These are phyloP conservation scores for Talaromyces amestolkiae DNA, from an alignment of 2,329 filamentous ascomycete species.

Conservation along the genomic window DNA sequence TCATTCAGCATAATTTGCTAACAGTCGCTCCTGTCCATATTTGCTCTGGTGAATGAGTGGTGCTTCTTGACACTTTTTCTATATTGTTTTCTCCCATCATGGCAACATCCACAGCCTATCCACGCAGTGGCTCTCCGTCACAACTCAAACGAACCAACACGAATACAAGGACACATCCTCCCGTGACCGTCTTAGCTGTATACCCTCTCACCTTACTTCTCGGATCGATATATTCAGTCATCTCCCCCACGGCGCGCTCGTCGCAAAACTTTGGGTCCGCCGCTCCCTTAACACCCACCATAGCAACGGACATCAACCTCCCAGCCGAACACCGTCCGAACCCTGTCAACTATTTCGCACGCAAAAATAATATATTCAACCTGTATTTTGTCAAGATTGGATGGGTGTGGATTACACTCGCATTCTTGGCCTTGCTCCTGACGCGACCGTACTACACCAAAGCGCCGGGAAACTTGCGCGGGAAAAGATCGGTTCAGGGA, in stretches of 20 bases:
- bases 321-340: conserved; percentile 10
- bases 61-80: not conserved
- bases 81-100: conserved; percentile 14
- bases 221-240: conserved; percentile 73
- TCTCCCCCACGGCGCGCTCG: conserved; percentile 68
- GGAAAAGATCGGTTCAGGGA: conserved; percentile 57
- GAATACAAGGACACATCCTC: conserved; percentile 43
- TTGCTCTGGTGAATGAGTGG: not conserved
- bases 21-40: not conserved
- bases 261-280: conserved; percentile 9
- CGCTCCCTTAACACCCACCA: conserved; percentile 12
- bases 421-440: conserved; percentile 68
- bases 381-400: conserved; percentile 89
- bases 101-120: conserved; percentile 11
- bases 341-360: conserved; percentile 73
- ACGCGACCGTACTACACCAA: conserved; percentile 61
- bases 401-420: conserved; percentile 83
- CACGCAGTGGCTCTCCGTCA: conserved; percentile 10
- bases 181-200: conserved; percentile 62
- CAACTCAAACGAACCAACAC: conserved; percentile 6
- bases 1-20: not conserved
- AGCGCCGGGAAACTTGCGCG: conserved; percentile 38
- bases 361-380: conserved; percentile 91
- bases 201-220: conserved; percentile 78
- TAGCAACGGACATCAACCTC: conserved; percentile 10